These are phyloP conservation scores for Xerocomus amazonicus DNA, from an alignment of 1,284 basidiomycete species.

Conservation along the genomic window DNA sequence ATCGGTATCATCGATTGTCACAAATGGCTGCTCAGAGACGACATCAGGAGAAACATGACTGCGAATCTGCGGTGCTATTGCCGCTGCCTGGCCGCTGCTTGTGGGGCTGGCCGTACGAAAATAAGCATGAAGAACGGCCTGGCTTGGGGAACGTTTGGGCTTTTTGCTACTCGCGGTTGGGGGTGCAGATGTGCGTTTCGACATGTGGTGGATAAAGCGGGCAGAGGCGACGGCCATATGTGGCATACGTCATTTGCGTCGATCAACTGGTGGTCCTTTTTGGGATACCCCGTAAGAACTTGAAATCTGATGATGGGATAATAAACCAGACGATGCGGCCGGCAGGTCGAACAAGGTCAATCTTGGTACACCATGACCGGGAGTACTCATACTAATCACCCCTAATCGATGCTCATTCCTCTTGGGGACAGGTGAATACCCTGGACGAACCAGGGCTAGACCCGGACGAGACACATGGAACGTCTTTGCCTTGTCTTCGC, in stretches of 20 bases:
- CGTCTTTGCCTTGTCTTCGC: constrained; percentile 3
- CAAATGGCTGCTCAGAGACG: constrained; percentile 19
- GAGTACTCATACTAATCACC: no score
- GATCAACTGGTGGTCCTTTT: constrained; percentile 25
- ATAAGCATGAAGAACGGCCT: constrained; percentile 28
- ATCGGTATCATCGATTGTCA: not conserved
- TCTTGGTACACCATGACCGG: constrained; percentile 18
- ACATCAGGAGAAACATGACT: constrained; percentile 6
- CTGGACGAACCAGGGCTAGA: not conserved
- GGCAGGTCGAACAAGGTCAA: constrained; percentile 5
- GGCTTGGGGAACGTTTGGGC: constrained; percentile 15
- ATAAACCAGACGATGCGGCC: not conserved
- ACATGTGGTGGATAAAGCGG: constrained; percentile 23
- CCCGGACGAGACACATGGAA: constrained; percentile 4
- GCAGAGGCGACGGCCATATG: constrained; percentile 10
- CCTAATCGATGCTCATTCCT: no score
- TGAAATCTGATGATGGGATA: not conserved
- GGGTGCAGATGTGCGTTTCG: constrained; percentile 22
- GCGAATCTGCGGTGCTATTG: constrained; percentile 15
- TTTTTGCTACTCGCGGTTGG: constrained; percentile 20
- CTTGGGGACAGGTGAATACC: no score
- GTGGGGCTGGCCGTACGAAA: constrained; percentile 21
- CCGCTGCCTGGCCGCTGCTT: constrained; percentile 13
- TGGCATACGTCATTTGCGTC: constrained; percentile 29
- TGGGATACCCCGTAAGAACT: constrained; percentile 6